Evolutionary conservation across 148 eudicot species (phyloP), one percentile per base, ranked within the genome.

Genomic region (Chenopodium formosanum): DNA sequence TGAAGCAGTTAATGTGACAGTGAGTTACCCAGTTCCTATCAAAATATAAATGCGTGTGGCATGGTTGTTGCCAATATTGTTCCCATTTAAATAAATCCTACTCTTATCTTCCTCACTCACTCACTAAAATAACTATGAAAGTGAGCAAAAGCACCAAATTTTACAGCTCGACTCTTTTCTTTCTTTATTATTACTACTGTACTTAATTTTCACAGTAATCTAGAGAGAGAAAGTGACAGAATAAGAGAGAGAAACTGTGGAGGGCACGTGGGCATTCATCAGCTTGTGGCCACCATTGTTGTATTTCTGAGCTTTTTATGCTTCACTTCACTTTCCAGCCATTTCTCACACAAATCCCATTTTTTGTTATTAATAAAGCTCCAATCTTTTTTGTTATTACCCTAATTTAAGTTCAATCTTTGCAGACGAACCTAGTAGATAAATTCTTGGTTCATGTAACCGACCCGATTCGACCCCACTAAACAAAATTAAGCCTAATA

Each of bases 251-350:
- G 40, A 14, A 2, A 44, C 7, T 17, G 72, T 32, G 77, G 29
- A 32, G 10, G 76, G 70, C 87, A 85, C 87, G 79, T 85, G 87
- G 76, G 71, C 20, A 37, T 78, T 82, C 63, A 82, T 60, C 84
- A 78, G 79, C 20, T 79, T 85, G 80, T 82, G 82, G 80, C 72
- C 77, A 82, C 85, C 87, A 85, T 85, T 79, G 82, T 82, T 85
- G 78, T 82, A 73, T 74, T 74, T 75, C 27, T 82, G 81, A 79
- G 82, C 84, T 81, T 69, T 69, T 34, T 76, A 65, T 29, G 31
- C 47, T 81, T 74, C 78, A 63, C 34, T 47, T 53, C n/a, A 70
- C 82, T 85, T 82, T 78, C 76, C 84, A 82, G 75, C 82, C 40
- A 29, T 58, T 32, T 65, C 75, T 17, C 79, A 79, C 79, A 37